Conservation (phyloP, 1,284 basidiomycete genomes). For the Dichomitus squalens region DNA sequence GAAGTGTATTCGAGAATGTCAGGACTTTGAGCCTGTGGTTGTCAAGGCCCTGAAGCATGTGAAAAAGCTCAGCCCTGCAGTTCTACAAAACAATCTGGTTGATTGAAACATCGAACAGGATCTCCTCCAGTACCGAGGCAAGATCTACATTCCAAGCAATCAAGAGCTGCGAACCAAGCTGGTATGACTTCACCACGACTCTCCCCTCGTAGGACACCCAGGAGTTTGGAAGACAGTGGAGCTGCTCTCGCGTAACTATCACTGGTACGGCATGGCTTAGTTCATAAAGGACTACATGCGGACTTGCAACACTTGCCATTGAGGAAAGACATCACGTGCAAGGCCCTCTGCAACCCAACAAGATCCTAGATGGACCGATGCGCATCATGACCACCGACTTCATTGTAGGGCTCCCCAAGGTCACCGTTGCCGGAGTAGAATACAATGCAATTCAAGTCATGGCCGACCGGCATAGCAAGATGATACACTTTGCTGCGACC, state of each 20-base stretch:
- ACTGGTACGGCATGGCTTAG: conserved; percentile 29
- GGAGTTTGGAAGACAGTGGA: background rate
- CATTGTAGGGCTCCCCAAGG: conserved; percentile 39
- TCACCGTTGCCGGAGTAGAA: too few species aligned
- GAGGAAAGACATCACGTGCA: conserved; percentile 31
- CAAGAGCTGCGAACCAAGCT: background rate
- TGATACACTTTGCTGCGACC: conserved; percentile 6
- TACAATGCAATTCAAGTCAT: conserved; percentile 29
- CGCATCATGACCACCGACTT: conserved; percentile 36
- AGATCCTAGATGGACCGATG: conserved; percentile 3
- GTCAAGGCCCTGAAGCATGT: background rate
- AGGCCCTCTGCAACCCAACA: conserved; percentile 13
- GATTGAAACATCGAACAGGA: background rate
- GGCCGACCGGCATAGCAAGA: conserved; percentile 8
- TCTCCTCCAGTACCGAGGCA: conserved; percentile 37
- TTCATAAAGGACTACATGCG: conserved; percentile 36
- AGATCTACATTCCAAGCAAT: conserved; percentile 25
- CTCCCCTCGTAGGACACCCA: background rate
- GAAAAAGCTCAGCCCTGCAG: background rate
- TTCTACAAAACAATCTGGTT: background rate
- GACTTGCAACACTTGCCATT: conserved; percentile 42
- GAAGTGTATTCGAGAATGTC: background rate
- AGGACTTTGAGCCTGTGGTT: background rate
- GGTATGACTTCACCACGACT: background rate
- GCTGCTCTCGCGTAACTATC: background rate